Evolutionary conservation across 805 yeast species (phyloP), one percentile per base, ranked within the genome.

Genomic region (Hagleromyces aurorensis): DNA sequence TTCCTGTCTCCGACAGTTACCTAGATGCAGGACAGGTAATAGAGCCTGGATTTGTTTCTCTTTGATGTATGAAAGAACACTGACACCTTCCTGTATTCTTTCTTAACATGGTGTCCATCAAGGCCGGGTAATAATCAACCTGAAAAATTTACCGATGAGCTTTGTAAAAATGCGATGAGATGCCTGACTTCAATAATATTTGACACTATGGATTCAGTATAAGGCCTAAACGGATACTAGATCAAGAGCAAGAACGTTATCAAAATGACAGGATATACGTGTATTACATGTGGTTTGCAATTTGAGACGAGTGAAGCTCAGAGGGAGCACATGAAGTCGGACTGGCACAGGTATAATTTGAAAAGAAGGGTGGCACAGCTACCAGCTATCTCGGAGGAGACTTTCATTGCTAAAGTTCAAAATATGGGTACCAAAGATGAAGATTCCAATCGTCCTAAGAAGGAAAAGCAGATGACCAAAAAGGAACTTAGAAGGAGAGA

Each of bases 321-420:
- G 61, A 69, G 97, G 46, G 62, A 65, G 29, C 98, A 91, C 55
- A 91, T 91, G 98, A 84, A 83, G 52, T 74, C 95, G 2, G 98
- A 91, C 38, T 91, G 98, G 98, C 98, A 91, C 59, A 72, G 97
- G 49, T 91, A 91, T 59, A 91, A 91, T 53, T 69, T 91, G 47
- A 91, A 91, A 55, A 75, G 98, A 64, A 70, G 94, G 53, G 97
- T 91, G 10, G 96, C 97, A 0, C 71, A 69, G 26, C 61, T 86
- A 38, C 93, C 94, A 13, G 73, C 94, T 0, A 75, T 86, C 23
- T 59, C 73, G 7, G 75, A 81, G 18, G 70, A 67, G 21, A 58
- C 69, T 2, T 81, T 81, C 56, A 82, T 81, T 13, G 81, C 78
- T 41, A 80, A 84, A 51, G 79, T 80, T 19, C 50, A 54, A 21